A percentile compares a stretch with the other conserved stretches of the same genome.
Evolutionary conservation across 2,329 filamentous ascomycete species (phyloP).

Genomic region (Talaromyces albobiverticillius): DNA sequence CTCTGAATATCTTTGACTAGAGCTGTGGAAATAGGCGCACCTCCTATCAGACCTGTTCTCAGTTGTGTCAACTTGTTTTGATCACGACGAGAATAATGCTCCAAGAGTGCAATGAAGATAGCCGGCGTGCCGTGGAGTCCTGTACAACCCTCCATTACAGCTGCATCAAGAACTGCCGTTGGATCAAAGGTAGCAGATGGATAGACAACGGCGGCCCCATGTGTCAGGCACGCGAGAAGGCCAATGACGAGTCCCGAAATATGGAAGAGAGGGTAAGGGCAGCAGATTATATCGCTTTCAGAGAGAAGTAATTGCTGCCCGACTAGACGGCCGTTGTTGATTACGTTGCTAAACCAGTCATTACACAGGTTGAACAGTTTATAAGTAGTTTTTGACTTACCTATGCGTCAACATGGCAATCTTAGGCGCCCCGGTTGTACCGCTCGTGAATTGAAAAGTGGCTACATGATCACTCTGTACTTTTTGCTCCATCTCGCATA

Average conservation of each 20-base stretch:
- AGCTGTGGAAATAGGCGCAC: no score
- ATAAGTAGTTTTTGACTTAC: constrained; percentile 31
- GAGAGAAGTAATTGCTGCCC: constrained; percentile 53
- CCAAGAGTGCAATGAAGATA: no score
- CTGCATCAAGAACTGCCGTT: neutral
- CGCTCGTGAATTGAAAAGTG: constrained; percentile 66
- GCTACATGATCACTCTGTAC: neutral
- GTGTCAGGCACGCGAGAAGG: constrained; percentile 53
- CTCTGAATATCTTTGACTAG: no score
- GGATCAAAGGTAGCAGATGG: neutral
- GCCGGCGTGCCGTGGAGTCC: neutral
- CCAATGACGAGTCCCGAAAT: constrained; percentile 74
- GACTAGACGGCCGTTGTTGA: neutral
- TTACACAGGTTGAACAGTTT: constrained; percentile 47
- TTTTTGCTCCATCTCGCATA: no score
- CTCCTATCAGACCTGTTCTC: no score
- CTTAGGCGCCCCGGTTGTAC: constrained; percentile 64
- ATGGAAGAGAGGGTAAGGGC: constrained; percentile 75
- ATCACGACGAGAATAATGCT: no score
- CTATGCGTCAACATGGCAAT: constrained; percentile 59
- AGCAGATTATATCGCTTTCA: constrained; percentile 64
- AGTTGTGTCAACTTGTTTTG: no score
- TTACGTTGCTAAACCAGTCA: constrained; percentile 25
- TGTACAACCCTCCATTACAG: neutral
- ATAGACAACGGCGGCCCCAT: neutral